A percentile compares a stretch with the other conserved stretches of the same genome.
phyloP scores from a whole-genome alignment of 164 flowering plant species.

The Warburgia ugandensis region DNA sequence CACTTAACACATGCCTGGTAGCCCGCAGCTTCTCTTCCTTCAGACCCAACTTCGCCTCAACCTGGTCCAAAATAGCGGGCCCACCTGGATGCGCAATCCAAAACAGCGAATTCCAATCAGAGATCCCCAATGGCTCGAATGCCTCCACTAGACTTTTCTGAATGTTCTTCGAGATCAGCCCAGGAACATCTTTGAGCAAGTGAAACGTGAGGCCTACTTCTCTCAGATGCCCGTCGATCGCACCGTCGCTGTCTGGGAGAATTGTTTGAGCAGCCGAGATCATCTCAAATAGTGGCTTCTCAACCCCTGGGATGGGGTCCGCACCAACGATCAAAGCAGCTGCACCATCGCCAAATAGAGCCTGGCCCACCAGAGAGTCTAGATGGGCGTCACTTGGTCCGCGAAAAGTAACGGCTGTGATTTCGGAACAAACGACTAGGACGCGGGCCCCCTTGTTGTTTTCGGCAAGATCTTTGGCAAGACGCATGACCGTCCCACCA shows the following conservation, averaged over 20 bases:
- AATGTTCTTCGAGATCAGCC: constrained; percentile 35
- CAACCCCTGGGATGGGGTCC: constrained; percentile 25
- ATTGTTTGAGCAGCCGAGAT: constrained; percentile 38
- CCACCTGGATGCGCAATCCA: constrained; percentile 48
- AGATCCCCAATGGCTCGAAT: constrained; percentile 35
- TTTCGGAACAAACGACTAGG: constrained; percentile 43
- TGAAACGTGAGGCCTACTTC: constrained; percentile 42
- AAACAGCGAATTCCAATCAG: constrained; percentile 39
- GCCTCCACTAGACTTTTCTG: constrained; percentile 36
- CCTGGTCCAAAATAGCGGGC: constrained; percentile 39
- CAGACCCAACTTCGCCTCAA: constrained; percentile 24
- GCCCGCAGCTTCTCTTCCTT: constrained; percentile 32
- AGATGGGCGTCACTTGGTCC: constrained; percentile 33
- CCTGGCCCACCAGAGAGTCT: constrained; percentile 40
- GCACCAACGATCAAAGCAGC: constrained; percentile 41
- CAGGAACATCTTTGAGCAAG: constrained; percentile 39
- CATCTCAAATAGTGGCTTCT: constrained; percentile 29
- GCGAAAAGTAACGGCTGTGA: constrained; percentile 32
- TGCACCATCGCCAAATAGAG: constrained; percentile 44
- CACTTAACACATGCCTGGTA: constrained; percentile 33
- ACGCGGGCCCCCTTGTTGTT: constrained; percentile 48
- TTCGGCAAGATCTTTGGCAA: constrained; percentile 47
- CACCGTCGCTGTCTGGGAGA: constrained; percentile 38
- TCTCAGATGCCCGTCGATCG: constrained; percentile 34
- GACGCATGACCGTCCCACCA: constrained; percentile 40